Evolutionary conservation across 768 basidiomycete genomes (phyloP), one percentile per base, ranked within the genome.

Genomic region (Nevesoporus exiguus): DNA sequence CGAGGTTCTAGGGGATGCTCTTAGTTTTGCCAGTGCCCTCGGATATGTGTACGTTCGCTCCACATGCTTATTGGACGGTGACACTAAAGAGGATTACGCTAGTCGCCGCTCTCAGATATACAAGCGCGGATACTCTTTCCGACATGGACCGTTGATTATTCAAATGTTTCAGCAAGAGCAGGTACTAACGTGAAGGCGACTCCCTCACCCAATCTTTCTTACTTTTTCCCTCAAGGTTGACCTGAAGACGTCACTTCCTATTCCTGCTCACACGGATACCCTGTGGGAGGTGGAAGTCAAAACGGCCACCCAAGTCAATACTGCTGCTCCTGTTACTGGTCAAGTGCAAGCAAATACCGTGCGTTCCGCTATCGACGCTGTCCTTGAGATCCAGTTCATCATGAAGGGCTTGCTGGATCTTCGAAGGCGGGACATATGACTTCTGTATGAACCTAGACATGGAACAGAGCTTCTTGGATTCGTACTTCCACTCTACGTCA

Each of bases 201-300:
- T 47, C 7, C 10, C 19, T 48, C 43, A 24, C 9, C 22, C 34
- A 30, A n/a, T 37, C 17, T 27, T 24, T 47, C 58, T 60, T 13
- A 60, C 43, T 50, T 41, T 55, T 43, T 37, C 22, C 34, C 19
- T 41, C 53, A 41, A 93, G 89, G 80, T 87, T 31, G 88, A 91
- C 61, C 79, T 80, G 0, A 87, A 81, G 69, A 90, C 88, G 5
- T 84, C 84, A 49, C 81, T 85, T 59, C 84, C 88, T 0, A 85
- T 84, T 42, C 85, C 87, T 34, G 87, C 87, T n/a, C 86, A 88
- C 51, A 72, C 83, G 8, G 88, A 89, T 60, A 88, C 89, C 0
- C 76, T 90, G 6, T 93, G 90, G 90, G 86, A 92, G 66, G 89
- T 93, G 34, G 88, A 93, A 72, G 90, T 91, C 47, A 91, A 88